These are phyloP conservation scores for Neonectria neomacrospora DNA, from an alignment of 2,329 filamentous ascomycete species.

Conservation along the genomic window DNA sequence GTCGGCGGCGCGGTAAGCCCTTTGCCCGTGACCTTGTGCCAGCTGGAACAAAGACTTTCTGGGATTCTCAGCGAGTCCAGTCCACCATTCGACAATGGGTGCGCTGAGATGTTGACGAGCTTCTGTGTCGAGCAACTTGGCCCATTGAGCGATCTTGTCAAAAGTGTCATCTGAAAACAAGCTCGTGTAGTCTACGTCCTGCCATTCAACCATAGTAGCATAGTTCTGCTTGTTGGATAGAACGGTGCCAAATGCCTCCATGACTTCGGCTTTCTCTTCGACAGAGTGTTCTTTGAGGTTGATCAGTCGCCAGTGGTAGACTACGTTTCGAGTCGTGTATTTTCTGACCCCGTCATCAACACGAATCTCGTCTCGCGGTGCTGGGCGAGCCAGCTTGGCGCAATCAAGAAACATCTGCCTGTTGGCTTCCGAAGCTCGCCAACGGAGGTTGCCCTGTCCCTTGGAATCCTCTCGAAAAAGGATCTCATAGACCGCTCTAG, in stretches of 20 bases:
- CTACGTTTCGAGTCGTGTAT: conserved; percentile 31
- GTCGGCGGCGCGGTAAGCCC: conserved; percentile 29
- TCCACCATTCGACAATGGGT: conserved; percentile 35
- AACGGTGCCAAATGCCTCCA: conserved; percentile 34
- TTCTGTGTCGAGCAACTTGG: conserved; percentile 24
- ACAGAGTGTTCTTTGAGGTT: conserved; percentile 28
- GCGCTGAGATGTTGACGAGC: conserved; percentile 18
- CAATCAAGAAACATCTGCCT: conserved; percentile 40
- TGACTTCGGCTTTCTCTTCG: conserved; percentile 35
- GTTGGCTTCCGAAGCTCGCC: conserved; percentile 39
- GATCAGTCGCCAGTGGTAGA: conserved; percentile 35
- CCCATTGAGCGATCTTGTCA: conserved; percentile 32
- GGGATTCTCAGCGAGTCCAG: conserved; percentile 30
- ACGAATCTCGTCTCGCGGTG: not conserved
- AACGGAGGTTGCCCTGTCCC: conserved; percentile 14
- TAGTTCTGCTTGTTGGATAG: conserved; percentile 32
- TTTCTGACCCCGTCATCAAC: not conserved
- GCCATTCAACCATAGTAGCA: conserved; percentile 29
- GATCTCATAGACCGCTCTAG: conserved; percentile 46
- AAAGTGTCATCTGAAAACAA: conserved; percentile 22
- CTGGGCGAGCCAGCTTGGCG: conserved; percentile 27
- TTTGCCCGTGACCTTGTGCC: conserved; percentile 30
- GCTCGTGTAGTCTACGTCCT: not conserved
- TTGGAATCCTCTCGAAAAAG: conserved; percentile 39
- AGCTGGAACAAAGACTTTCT: conserved; percentile 33